Conservation (phyloP, 1,284 basidiomycete species). For the Trichosporon sp. region DNA sequence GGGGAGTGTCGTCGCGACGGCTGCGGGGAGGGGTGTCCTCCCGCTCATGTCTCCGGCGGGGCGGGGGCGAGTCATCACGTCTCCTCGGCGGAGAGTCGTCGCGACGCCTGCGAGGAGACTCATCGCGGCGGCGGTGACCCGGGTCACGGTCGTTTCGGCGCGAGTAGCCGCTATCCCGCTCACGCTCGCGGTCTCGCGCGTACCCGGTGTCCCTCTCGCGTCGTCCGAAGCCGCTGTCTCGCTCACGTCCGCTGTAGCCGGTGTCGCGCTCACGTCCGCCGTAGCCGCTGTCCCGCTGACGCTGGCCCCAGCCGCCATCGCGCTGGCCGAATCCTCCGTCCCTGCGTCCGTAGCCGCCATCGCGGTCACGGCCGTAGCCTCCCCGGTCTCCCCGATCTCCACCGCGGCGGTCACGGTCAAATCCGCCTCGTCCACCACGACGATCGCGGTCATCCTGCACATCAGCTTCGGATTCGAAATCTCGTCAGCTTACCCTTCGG, state of each 20-base stretch:
- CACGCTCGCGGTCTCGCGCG: conserved; percentile 4
- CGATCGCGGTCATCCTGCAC: conserved; percentile 23
- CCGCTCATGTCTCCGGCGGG: conserved; percentile 12
- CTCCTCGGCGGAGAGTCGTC: conserved; percentile 11
- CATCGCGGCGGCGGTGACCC: not conserved
- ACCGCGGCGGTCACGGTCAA: conserved; percentile 21
- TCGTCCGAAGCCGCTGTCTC: conserved; percentile 26
- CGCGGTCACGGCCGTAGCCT: conserved; percentile 13
- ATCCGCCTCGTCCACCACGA: conserved; percentile 18
- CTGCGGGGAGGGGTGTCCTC: conserved; percentile 25
- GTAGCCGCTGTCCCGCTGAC: conserved; percentile 18
- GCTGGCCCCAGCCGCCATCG: not conserved
- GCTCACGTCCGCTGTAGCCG: conserved; percentile 26
- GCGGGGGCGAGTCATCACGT: conserved; percentile 17
- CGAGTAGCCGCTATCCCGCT: conserved; percentile 14
- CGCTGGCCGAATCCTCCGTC: conserved; percentile 21
- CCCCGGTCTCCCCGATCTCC: conserved; percentile 18
- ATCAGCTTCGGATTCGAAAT: not conserved
- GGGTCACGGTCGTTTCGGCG: not conserved
- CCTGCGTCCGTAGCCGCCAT: conserved; percentile 19
- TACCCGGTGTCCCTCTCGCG: conserved; percentile 18
- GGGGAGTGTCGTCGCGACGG: not conserved
- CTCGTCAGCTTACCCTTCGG: not conserved
- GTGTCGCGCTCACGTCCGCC: conserved; percentile 28
- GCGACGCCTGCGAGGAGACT: not conserved